Evolutionary conservation across 352 stramenopile species (phyloP), one percentile per base, ranked within the genome.

Genomic region (Phytophthora pini): DNA sequence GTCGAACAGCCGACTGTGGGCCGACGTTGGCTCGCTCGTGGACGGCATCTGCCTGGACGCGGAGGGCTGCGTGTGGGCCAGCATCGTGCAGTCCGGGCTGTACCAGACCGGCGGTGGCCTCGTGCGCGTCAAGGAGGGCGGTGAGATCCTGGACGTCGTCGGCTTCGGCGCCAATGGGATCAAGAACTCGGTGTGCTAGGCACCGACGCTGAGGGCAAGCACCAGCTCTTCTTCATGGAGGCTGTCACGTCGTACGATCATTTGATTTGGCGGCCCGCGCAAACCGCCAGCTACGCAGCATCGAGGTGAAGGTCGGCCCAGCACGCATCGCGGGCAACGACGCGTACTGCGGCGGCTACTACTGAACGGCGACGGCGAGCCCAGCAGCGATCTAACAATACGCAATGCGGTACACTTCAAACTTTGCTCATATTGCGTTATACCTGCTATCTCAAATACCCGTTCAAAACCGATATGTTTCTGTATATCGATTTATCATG

Each of bases 1-100:
- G 3, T 74, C 59, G 20, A 89, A 84, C 50, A 72, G 68, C 2
- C 72, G 80, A 1, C 46, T 89, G 31, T 90, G 84, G 80, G 84
- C 81, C 9, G 36, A 85, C 41, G 44, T 89, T 11, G 80, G 84
- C 5, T 53, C 82, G 2, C 74, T 63, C 13, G 46, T 72, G 6
- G 81, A 90, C 58, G 84, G 81, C 51, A 92, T 92, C 46, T 81
- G 76, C 10, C 67, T 90, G 2, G 81, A 92, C 36, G 80, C 78
- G 0, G 80, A 92, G 41, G 84, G 84, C 22, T 92, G 81, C 48
- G 74, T 90, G 38, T 90, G 84, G 84, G 69, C 50, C 10, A 77
- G 81, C 1, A 64, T 90, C 12, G 74, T 81, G 5, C 81, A 89
- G 15, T 61, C 87, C 17, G 79, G 81, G 2, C 9, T 83, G 31